A percentile compares a stretch with the other conserved stretches of the same genome.
phyloP scores from a whole-genome alignment of 805 yeast species.

The Candida montana region DNA sequence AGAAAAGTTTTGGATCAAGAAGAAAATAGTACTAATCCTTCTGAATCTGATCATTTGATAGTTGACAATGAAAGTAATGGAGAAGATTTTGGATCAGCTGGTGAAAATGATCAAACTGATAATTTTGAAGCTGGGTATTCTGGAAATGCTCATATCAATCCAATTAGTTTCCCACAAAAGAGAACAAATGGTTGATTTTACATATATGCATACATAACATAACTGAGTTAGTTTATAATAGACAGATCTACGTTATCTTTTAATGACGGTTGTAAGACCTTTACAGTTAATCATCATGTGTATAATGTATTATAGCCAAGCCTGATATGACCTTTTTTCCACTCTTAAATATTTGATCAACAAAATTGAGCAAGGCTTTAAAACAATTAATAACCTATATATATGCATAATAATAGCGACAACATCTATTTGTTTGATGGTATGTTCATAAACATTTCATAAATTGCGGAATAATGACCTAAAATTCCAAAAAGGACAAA shows the following conservation, averaged over 20 bases:
- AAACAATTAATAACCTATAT: too few species aligned
- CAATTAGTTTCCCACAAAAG: slow-evolving; percentile 12
- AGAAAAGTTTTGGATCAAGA: slow-evolving; percentile 7
- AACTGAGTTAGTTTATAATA: too few species aligned
- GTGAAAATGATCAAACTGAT: not conserved
- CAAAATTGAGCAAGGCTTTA: too few species aligned
- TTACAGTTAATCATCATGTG: too few species aligned
- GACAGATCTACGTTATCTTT: too few species aligned
- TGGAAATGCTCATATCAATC: slow-evolving; percentile 15
- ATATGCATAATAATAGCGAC: too few species aligned
- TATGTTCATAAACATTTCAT: slow-evolving; percentile 58
- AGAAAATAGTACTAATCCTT: slow-evolving; percentile 5
- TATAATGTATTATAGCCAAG: too few species aligned
- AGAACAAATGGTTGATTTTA: not conserved
- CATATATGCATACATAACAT: not conserved
- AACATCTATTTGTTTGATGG: slow-evolving; percentile 15
- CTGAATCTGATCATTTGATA: slow-evolving; percentile 1
- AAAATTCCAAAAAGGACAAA: slow-evolving; percentile 85
- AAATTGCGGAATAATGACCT: slow-evolving; percentile 78
- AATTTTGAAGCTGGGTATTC: slow-evolving; percentile 24
- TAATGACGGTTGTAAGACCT: too few species aligned
- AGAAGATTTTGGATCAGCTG: not conserved
- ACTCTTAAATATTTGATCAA: too few species aligned
- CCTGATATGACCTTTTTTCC: too few species aligned
- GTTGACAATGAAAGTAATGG: not conserved